Conservation (phyloP, 495 filamentous ascomycete genomes). For the Aspergillus carlsbadensis region DNA sequence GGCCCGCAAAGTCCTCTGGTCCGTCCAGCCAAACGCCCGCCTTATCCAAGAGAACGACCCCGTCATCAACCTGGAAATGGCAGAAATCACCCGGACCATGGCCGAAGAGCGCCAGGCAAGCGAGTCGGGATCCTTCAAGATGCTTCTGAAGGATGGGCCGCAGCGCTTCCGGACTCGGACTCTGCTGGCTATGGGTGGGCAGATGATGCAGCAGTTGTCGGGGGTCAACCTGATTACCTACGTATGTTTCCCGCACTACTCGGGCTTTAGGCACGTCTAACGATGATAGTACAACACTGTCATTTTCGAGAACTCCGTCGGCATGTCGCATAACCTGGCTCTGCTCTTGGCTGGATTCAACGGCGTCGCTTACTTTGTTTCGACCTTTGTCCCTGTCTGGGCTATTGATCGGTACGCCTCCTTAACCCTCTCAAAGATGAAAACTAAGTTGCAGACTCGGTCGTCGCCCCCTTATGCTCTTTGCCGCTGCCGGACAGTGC, state of each 20-base stretch:
- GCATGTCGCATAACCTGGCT: constrained; percentile 40
- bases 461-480: constrained; percentile 46
- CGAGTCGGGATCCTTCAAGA: constrained; percentile 25
- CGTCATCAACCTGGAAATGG: constrained; percentile 27
- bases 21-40: constrained; percentile 30
- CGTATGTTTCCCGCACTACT: constrained; percentile 16
- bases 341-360: constrained; percentile 48
- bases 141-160: constrained; percentile 38
- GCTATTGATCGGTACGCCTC: constrained; percentile 43
- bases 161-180: constrained; percentile 33
- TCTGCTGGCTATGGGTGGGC: constrained; percentile 38
- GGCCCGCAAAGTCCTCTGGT: constrained; percentile 33
- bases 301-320: constrained; percentile 36
- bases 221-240: constrained; percentile 48
- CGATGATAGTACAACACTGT: constrained; percentile 31
- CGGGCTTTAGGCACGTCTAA: not conserved
- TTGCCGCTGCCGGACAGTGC: constrained; percentile 51
- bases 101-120: constrained; percentile 29
- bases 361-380: constrained; percentile 46
- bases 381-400: constrained; percentile 49
- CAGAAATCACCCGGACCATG: constrained; percentile 31
- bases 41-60: constrained; percentile 27
- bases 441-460: constrained; percentile 30
- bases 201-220: constrained; percentile 47
- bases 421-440: not conserved